phyloP scores from a whole-genome alignment of 2,329 filamentous ascomycete genomes.

The Colletotrichum liaoningense region DNA sequence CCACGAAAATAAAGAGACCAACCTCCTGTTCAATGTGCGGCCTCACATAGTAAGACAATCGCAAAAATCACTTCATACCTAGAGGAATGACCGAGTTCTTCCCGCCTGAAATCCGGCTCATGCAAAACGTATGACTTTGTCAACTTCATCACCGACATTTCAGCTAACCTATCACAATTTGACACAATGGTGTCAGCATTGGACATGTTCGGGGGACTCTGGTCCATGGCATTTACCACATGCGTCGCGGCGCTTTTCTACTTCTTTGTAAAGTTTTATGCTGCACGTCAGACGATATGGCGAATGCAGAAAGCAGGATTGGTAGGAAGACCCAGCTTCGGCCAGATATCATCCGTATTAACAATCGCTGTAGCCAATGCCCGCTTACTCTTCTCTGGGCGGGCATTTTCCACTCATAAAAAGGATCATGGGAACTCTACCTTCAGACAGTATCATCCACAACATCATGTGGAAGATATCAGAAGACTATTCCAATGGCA shows the following conservation, averaged over 20 bases:
- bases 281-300: background rate
- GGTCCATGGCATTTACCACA: background rate
- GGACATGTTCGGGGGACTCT: background rate
- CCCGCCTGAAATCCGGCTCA: too few relatives aligned
- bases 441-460: slow-evolving; percentile 39
- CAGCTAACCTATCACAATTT: background rate
- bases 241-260: background rate
- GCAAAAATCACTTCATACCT: too few relatives aligned
- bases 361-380: slow-evolving; percentile 2
- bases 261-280: slow-evolving; percentile 1
- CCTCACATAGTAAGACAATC: background rate
- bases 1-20: background rate
- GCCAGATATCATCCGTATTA: background rate
- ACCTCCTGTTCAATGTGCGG: background rate
- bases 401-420: slow-evolving; percentile 41
- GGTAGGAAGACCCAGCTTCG: background rate
- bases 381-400: slow-evolving; percentile 38
- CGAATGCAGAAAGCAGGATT: slow-evolving; percentile 4
- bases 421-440: slow-evolving; percentile 36
- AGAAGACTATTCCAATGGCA: slow-evolving; percentile 5
- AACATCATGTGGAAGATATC: slow-evolving; percentile 41
- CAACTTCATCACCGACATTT: too few relatives aligned
- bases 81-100: background rate
- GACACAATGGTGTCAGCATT: background rate
- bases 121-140: too few relatives aligned